These are phyloP conservation scores for Saccharomyces hybrid DNA, from an alignment of 1,139 yeast genomes.

Conservation along the genomic window DNA sequence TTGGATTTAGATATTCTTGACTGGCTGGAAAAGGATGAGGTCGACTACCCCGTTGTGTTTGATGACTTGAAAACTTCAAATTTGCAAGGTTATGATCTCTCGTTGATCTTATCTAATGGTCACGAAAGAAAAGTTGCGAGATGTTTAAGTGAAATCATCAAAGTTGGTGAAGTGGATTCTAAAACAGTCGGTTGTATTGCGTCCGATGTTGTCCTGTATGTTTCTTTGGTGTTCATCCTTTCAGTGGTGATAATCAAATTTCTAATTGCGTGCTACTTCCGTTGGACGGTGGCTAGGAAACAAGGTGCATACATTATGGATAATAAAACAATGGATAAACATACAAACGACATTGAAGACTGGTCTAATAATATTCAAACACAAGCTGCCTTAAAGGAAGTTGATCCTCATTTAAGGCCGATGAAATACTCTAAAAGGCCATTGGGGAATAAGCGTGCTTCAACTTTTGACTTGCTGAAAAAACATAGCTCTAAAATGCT, in stretches of 20 bases:
- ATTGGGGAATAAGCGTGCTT: constrained; percentile 4
- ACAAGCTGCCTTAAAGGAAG: constrained; percentile 50
- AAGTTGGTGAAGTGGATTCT: constrained; percentile 83
- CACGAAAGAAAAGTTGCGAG: constrained; percentile 64
- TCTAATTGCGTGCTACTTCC: constrained; percentile 77
- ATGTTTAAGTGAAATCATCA: constrained; percentile 79
- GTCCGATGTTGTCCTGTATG: constrained; percentile 69
- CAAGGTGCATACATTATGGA: constrained; percentile 72
- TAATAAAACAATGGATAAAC: constrained; percentile 45
- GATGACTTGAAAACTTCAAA: constrained; percentile 53
- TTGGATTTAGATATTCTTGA: constrained; percentile 68
- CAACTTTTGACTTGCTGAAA: constrained; percentile 25
- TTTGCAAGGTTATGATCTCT: constrained; percentile 71
- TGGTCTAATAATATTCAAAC: constrained; percentile 59
- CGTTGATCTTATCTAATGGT: constrained; percentile 64
- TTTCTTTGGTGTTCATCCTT: constrained; percentile 76
- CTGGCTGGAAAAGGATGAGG: constrained; percentile 64
- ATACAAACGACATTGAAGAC: constrained; percentile 59
- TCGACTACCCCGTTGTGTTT: constrained; percentile 66
- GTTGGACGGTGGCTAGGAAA: constrained; percentile 67
- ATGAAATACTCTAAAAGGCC: constrained; percentile 11
- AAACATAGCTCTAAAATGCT: constrained; percentile 20
- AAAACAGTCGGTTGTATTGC: constrained; percentile 96
- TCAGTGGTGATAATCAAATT: constrained; percentile 73
- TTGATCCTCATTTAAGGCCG: constrained; percentile 36